Conservation (phyloP, 2,329 filamentous ascomycete species). For the Fusarium agapanthi region DNA sequence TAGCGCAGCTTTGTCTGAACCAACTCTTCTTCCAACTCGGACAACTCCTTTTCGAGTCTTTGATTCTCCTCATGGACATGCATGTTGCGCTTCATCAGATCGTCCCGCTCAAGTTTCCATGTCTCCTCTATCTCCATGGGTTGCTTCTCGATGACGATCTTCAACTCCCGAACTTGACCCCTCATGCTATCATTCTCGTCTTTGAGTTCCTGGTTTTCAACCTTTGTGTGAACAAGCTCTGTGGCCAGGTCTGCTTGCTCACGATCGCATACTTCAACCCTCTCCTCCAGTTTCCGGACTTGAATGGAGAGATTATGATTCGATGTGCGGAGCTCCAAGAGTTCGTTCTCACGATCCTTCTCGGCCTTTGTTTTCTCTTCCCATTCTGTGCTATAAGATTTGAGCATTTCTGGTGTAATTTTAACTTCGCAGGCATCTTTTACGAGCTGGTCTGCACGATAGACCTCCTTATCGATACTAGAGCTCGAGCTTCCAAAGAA, state of each 20-base stretch:
- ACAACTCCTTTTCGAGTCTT: conserved; percentile 85
- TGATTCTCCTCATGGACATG: conserved; percentile 95
- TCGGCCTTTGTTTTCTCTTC: conserved; percentile 87
- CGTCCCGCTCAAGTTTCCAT: conserved; percentile 86
- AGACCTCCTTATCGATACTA: conserved; percentile 93
- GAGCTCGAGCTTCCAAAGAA: conserved; percentile 95
- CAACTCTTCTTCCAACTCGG: conserved; percentile 90
- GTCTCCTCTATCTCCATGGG: conserved; percentile 86
- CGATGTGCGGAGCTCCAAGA: conserved; percentile 74
- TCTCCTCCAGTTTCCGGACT: conserved; percentile 86
- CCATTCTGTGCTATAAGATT: conserved; percentile 86
- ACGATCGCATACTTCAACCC: conserved; percentile 85
- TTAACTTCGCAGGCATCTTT: conserved; percentile 90
- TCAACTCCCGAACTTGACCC: conserved; percentile 85
- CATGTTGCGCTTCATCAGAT: conserved; percentile 89
- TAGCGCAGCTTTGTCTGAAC: conserved; percentile 95
- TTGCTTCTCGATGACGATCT: conserved; percentile 87
- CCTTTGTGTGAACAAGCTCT: conserved; percentile 89
- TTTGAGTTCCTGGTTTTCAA: conserved; percentile 88
- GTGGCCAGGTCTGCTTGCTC: conserved; percentile 93
- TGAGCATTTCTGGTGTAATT: conserved; percentile 83
- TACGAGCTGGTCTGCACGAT: conserved; percentile 91
- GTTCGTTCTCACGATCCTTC: conserved; percentile 82
- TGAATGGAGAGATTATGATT: conserved; percentile 75
- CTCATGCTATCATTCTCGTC: conserved; percentile 91